Conservation (phyloP, 768 basidiomycete species). For the Rhizopogon roseolus region DNA sequence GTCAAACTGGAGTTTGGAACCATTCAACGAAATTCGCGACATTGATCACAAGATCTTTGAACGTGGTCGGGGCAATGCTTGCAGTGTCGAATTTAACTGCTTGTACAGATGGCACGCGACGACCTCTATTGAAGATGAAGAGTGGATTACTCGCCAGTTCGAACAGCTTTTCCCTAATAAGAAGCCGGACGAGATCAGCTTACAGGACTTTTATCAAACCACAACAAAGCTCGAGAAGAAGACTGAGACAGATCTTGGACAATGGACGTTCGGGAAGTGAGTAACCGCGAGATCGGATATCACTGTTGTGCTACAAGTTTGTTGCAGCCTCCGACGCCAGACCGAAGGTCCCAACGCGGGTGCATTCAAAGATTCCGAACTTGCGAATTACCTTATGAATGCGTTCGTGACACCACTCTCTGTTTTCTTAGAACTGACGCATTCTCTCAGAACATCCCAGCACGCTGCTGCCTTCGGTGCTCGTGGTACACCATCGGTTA, state of each 20-base stretch:
- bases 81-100: conserved; percentile 87
- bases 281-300: conserved; percentile 10
- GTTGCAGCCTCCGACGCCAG: conserved; percentile 53
- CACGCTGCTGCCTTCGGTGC: conserved; percentile 74
- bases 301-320: not conserved
- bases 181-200: conserved; percentile 39
- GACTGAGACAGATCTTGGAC: conserved; percentile 39
- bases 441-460: conserved; percentile 51
- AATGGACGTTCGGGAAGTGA: conserved; percentile 69
- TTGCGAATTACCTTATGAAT: conserved; percentile 62
- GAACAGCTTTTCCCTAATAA: conserved; percentile 49
- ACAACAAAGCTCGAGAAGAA: conserved; percentile 32
- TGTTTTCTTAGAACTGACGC: not conserved
- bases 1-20: conserved; percentile 70
- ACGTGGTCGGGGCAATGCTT: conserved; percentile 75
- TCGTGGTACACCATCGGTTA: conserved; percentile 64
- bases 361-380: conserved; percentile 62
- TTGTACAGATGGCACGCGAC: conserved; percentile 86
- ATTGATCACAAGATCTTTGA: conserved; percentile 64
- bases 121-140: conserved; percentile 64
- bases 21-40: conserved; percentile 68
- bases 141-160: conserved; percentile 59
- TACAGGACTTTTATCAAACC: conserved; percentile 47
- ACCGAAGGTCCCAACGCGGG: conserved; percentile 32
- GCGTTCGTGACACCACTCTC: conserved; percentile 43